Evolutionary conservation across 257 asterid genomes (phyloP).

Genomic region (Nyctanthes arbortristis): DNA sequence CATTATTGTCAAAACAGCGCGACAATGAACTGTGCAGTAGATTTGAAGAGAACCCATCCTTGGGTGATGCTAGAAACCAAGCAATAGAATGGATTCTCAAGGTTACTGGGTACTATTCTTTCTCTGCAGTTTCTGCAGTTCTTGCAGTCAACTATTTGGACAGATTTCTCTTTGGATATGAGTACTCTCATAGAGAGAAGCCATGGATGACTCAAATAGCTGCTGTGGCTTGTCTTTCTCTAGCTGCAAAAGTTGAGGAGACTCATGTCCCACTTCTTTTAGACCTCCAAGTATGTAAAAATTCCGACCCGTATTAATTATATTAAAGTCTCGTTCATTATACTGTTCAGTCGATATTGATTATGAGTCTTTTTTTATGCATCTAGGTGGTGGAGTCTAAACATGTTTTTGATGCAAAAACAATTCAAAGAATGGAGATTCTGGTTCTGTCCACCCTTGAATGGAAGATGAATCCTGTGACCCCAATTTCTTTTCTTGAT

Average conservation of each 20-base stretch:
- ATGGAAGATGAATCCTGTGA: conserved; percentile 80
- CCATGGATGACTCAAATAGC: conserved; percentile 61
- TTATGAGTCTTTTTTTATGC: too few relatives aligned
- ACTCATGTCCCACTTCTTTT: conserved; percentile 52
- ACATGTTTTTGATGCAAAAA: conserved; percentile 57
- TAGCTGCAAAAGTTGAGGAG: conserved; percentile 69
- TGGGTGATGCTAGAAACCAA: conserved; percentile 41
- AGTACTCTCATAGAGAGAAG: conserved; percentile 33
- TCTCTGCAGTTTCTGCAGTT: conserved; percentile 55
- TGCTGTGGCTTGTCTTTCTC: conserved; percentile 57
- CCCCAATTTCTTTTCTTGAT: conserved; percentile 60
- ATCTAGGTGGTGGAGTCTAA: conserved; percentile 50
- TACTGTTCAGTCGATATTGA: too few relatives aligned
- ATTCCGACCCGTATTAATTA: conserved; percentile 21
- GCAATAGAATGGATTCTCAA: conserved; percentile 59
- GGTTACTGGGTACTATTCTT: conserved; percentile 40
- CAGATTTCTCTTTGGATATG: conserved; percentile 32
- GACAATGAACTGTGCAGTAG: conserved; percentile 30
- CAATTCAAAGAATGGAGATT: conserved; percentile 73
- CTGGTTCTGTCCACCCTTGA: conserved; percentile 51
- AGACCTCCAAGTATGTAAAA: conserved; percentile 51
- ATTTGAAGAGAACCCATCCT: conserved; percentile 28
- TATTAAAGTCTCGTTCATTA: not conserved
- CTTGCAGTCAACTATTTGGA: conserved; percentile 55
- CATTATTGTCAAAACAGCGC: conserved; percentile 60